Evolutionary conservation across 192 early-diverging fungal genomes (phyloP).

Genomic region (Podila epicladia): DNA sequence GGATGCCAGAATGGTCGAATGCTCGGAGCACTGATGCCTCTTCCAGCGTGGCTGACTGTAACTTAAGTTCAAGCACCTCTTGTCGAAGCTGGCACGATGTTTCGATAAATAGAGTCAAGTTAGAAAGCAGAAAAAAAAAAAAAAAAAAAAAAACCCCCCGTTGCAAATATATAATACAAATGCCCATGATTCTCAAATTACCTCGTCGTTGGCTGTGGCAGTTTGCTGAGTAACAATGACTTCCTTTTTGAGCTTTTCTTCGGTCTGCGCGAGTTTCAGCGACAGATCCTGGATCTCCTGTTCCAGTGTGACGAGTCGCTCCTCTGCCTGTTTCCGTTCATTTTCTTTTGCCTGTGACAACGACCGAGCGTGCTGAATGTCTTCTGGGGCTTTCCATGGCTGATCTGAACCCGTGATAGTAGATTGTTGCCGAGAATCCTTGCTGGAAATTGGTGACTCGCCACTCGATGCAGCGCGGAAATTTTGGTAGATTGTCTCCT

Average conservation of each 20-base stretch:
- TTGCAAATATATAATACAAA: background rate
- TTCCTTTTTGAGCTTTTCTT: constrained; percentile 19
- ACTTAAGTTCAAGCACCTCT: constrained; percentile 33
- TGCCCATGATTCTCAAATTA: background rate
- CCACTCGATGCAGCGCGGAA: constrained; percentile 32
- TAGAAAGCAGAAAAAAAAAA: background rate
- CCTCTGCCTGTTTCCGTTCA: constrained; percentile 27
- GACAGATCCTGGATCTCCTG: constrained; percentile 25
- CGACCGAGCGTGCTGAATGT: constrained; percentile 19
- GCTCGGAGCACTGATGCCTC: constrained; percentile 6
- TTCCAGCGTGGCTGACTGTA: constrained; percentile 38
- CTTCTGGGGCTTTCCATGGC: constrained; percentile 36
- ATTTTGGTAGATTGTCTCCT: constrained; percentile 51
- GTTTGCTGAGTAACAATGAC: constrained; percentile 12
- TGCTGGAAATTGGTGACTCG: constrained; percentile 23
- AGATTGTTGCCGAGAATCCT: constrained; percentile 30
- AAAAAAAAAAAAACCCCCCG: too few relatives aligned
- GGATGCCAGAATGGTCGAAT: background rate
- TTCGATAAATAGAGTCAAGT: background rate
- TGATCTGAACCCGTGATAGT: constrained; percentile 10
- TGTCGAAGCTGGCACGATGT: constrained; percentile 14
- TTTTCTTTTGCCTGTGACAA: constrained; percentile 22
- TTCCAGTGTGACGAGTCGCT: constrained; percentile 13
- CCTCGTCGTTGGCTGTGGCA: constrained; percentile 21
- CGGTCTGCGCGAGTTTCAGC: constrained; percentile 20